phyloP scores from a whole-genome alignment of 176 grass and related monocot genomes.

The Musa itinerans region DNA sequence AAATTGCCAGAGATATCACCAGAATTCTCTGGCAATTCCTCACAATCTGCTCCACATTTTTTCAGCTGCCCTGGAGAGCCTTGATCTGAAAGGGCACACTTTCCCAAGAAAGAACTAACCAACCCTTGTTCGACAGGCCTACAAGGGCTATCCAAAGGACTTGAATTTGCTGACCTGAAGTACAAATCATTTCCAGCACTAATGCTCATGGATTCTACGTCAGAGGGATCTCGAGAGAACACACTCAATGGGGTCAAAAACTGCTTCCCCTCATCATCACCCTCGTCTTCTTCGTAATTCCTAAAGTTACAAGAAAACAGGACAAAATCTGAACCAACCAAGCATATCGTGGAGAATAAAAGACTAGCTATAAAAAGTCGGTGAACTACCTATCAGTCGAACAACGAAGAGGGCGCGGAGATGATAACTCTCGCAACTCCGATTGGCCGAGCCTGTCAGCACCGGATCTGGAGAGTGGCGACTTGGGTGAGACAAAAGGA shows the following conservation, averaged over 20 bases:
- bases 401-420: constrained; percentile 27
- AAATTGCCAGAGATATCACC: neutral
- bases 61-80: constrained; percentile 28
- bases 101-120: constrained; percentile 31
- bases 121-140: constrained; percentile 30
- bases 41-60: constrained; percentile 3
- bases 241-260: constrained; percentile 39
- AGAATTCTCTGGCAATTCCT: neutral
- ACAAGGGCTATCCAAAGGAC: constrained; percentile 49
- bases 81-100: constrained; percentile 25
- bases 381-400: constrained; percentile 36
- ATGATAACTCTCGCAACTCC: constrained; percentile 50
- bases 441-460: constrained; percentile 10
- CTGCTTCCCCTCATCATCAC: constrained; percentile 32
- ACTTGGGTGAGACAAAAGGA: constrained; percentile 14
- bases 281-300: constrained; percentile 37
- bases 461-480: constrained; percentile 39
- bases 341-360: constrained; percentile 2
- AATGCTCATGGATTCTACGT: constrained; percentile 74
- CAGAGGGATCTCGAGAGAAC: constrained; percentile 59
- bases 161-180: constrained; percentile 35
- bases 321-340: neutral
- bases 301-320: constrained; percentile 39
- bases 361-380: constrained; percentile 6
- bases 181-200: constrained; percentile 38